phyloP scores from a whole-genome alignment of 2,329 filamentous ascomycete genomes.

The Cladosporium sp. region DNA sequence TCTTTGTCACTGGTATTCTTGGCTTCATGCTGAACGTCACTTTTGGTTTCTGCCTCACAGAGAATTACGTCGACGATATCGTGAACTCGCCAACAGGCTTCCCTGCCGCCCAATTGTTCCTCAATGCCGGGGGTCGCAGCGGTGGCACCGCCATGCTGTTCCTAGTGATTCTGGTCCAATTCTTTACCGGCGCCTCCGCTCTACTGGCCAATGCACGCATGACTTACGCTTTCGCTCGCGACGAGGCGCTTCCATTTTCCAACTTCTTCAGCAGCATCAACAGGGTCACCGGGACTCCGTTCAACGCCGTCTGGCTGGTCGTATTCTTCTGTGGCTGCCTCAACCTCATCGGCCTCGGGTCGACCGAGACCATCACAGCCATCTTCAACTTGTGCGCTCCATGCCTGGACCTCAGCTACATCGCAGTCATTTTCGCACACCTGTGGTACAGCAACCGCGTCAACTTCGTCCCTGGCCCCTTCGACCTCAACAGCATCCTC shows the following conservation, averaged over 20 bases:
- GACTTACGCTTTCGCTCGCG: conserved; percentile 51
- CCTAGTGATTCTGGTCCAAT: conserved; percentile 54
- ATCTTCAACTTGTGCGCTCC: conserved; percentile 53
- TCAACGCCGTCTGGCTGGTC: conserved; percentile 52
- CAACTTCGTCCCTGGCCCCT: conserved; percentile 47
- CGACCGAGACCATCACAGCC: conserved; percentile 47
- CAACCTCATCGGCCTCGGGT: conserved; percentile 54
- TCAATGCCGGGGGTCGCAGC: conserved; percentile 49
- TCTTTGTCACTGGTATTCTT: conserved; percentile 50
- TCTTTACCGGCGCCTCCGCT: conserved; percentile 43
- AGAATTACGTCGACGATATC: conserved; percentile 44
- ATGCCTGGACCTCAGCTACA: conserved; percentile 51
- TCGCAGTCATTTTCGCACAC: conserved; percentile 44
- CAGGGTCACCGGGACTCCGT: conserved; percentile 44
- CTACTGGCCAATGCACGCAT: conserved; percentile 50
- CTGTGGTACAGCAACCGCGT: conserved; percentile 34
- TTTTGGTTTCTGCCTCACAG: conserved; percentile 52
- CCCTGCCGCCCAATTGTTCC: conserved; percentile 53
- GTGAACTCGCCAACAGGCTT: conserved; percentile 53
- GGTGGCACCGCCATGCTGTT: conserved; percentile 50
- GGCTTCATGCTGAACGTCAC: conserved; percentile 56
- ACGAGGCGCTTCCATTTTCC: conserved; percentile 44
- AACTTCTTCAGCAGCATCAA: conserved; percentile 46
- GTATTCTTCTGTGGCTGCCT: conserved; percentile 50
- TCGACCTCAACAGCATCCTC: conserved; percentile 44